phyloP scores from a whole-genome alignment of 1,139 yeast species.

The Eremothecium gossypii region DNA sequence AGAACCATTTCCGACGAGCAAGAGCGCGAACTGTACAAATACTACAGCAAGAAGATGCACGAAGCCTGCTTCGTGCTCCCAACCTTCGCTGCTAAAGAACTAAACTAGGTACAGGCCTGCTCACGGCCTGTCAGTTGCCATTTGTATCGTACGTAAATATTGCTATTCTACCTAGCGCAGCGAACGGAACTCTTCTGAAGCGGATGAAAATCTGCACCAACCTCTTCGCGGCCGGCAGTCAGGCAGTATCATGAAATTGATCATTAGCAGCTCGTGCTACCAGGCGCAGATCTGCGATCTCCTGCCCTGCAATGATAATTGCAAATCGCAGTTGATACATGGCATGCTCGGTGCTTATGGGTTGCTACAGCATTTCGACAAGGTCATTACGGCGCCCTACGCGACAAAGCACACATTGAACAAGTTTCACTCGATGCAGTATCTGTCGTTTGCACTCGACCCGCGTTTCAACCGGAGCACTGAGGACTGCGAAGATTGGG shows the following conservation, averaged over 20 bases:
- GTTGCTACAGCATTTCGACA: constrained; percentile 20
- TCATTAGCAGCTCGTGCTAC: constrained; percentile 21
- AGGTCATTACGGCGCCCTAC: constrained; percentile 13
- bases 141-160: too few relatives aligned
- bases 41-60: constrained; percentile 74
- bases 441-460: constrained; percentile 16
- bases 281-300: constrained; percentile 28
- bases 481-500: constrained; percentile 7
- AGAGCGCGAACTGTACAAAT: constrained; percentile 58
- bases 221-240: too few relatives aligned
- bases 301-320: constrained; percentile 24
- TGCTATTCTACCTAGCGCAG: too few relatives aligned
- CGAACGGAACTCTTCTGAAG: too few relatives aligned
- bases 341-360: constrained; percentile 19
- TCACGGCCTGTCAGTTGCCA: too few relatives aligned
- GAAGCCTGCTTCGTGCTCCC: constrained; percentile 83
- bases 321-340: constrained; percentile 21
- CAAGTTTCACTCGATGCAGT: constrained; percentile 20
- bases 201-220: too few relatives aligned
- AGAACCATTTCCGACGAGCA: constrained; percentile 56
- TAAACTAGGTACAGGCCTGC: too few relatives aligned
- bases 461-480: constrained; percentile 9
- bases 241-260: constrained; percentile 8
- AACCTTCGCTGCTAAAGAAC: constrained; percentile 56
- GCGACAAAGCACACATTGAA: constrained; percentile 13